phyloP scores from a whole-genome alignment of 257 asterid genomes.

The Nicotiana paniculata region DNA sequence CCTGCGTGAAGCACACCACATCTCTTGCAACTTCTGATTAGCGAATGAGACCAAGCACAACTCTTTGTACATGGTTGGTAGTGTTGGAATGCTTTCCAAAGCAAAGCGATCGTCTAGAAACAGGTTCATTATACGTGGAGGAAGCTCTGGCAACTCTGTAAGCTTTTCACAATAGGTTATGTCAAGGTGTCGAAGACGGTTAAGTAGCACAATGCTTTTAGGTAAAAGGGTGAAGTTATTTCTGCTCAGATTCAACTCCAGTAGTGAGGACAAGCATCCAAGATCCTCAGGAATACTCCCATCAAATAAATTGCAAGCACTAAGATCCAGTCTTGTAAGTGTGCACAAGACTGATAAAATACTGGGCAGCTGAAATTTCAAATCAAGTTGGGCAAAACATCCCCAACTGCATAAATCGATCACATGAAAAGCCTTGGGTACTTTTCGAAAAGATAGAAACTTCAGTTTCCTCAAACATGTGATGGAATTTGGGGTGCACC shows the following conservation, averaged over 20 bases:
- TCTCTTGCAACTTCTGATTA: neutral
- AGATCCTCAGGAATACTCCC: neutral
- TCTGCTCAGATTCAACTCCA: neutral
- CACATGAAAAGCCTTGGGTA: neutral
- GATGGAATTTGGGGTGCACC: neutral
- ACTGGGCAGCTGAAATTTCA: neutral
- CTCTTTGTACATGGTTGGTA: neutral
- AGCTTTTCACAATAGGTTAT: neutral
- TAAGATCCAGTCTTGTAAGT: neutral
- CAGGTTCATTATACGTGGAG: neutral
- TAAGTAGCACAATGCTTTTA: neutral
- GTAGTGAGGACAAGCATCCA: neutral
- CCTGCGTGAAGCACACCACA: neutral
- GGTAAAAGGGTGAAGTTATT: neutral
- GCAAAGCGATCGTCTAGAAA: neutral
- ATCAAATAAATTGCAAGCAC: constrained; percentile 4
- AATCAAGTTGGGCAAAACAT: neutral
- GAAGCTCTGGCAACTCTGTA: neutral
- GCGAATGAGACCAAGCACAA: neutral
- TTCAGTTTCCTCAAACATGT: neutral
- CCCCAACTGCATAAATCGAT: neutral
- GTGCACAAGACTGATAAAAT: neutral
- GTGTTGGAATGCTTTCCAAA: neutral
- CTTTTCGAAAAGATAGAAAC: neutral
- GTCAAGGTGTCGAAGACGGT: neutral